Percentiles rank a stretch among this genome's conserved stretches.
Conservation (phyloP, 805 yeast genomes). For the Monosporozyma siamensis region DNA sequence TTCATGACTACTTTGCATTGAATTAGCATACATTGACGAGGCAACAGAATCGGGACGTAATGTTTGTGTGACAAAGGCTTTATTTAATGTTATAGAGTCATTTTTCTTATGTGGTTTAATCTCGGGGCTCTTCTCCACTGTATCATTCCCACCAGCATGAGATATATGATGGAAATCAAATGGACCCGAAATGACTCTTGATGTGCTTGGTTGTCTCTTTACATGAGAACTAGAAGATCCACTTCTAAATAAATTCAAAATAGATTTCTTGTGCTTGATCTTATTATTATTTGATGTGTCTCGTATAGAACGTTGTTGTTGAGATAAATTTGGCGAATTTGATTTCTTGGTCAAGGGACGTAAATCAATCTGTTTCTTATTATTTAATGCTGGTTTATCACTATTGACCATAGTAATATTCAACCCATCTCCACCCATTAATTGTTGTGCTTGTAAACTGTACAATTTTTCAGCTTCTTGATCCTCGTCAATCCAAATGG, state of each 20-base stretch:
- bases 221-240: conserved; percentile 8
- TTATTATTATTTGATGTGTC: too few relatives aligned
- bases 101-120: too few relatives aligned
- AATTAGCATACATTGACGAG: conserved; percentile 11
- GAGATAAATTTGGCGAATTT: background rate
- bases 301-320: background rate
- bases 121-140: too few relatives aligned
- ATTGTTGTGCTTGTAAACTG: conserved; percentile 24
- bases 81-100: conserved; percentile 3
- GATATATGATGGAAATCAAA: conserved; percentile 34
- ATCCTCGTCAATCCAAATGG: conserved; percentile 38
- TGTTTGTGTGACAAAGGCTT: conserved; percentile 7
- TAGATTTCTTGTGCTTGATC: conserved; percentile 14
- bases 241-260: conserved; percentile 27
- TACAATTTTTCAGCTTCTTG: conserved; percentile 29
- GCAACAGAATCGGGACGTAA: conserved; percentile 6
- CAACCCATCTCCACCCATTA: conserved; percentile 24
- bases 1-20: conserved; percentile 8
- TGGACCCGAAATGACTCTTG: conserved; percentile 29
- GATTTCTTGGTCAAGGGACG: conserved; percentile 25
- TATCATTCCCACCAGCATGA: conserved; percentile 27
- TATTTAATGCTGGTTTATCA: conserved; percentile 26
- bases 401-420: conserved; percentile 30
- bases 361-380: conserved; percentile 30
- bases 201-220: background rate